A percentile compares a stretch with the other conserved stretches of the same genome.
phyloP scores from a whole-genome alignment of 2,329 filamentous ascomycete species.

The Metarhizium brunneum region DNA sequence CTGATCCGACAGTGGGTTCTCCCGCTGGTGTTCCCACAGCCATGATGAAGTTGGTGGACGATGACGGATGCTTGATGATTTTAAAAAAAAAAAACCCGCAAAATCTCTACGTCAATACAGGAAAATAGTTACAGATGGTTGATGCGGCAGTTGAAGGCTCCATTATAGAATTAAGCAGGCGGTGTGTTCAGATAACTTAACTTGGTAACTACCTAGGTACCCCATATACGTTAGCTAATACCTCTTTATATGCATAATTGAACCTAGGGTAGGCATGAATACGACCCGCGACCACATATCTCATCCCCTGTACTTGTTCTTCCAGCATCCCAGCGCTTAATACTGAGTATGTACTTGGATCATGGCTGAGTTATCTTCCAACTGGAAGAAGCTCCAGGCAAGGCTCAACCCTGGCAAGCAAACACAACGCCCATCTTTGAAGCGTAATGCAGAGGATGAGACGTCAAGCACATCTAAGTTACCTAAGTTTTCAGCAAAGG shows the following conservation, averaged over 20 bases:
- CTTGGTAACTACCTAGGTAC: not conserved
- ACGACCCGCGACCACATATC: not conserved
- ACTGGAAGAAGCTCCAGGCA: conserved; percentile 72
- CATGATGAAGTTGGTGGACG: conserved; percentile 34
- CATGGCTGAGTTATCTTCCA: conserved; percentile 48
- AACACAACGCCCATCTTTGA: conserved; percentile 26
- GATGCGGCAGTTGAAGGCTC: not conserved
- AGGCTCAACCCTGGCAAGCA: conserved; percentile 39
- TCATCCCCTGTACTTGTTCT: not conserved
- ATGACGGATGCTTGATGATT: not conserved
- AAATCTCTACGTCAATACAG: too few species aligned
- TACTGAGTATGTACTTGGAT: conserved; percentile 2
- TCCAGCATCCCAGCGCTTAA: not conserved
- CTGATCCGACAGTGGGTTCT: conserved; percentile 46
- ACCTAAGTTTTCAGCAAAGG: conserved; percentile 14
- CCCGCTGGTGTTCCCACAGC: conserved; percentile 37
- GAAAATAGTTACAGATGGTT: not conserved
- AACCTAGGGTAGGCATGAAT: not conserved
- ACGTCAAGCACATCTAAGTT: conserved; percentile 19
- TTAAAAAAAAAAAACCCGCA: too few species aligned
- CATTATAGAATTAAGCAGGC: not conserved
- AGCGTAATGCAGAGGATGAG: conserved; percentile 31
- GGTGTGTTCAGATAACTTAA: not conserved
- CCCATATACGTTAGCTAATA: not conserved
- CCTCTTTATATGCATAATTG: not conserved